Evolutionary conservation across 768 basidiomycete genomes (phyloP).

Genomic region (Rhodotorula sphaerocarpa): DNA sequence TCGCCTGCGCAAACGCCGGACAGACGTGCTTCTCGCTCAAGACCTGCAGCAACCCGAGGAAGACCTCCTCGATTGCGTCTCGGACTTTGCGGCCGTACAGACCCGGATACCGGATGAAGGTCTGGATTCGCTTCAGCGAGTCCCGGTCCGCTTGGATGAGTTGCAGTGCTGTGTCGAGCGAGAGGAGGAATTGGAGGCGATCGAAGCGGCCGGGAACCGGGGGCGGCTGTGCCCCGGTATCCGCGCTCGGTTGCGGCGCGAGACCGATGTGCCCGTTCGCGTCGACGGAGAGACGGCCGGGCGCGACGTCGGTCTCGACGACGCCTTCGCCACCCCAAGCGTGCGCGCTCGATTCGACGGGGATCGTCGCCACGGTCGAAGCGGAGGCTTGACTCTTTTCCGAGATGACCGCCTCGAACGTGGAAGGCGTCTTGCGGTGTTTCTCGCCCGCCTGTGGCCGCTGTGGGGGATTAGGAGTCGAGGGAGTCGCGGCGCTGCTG

Average conservation of each 20-base stretch:
- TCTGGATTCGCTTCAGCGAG: conserved; percentile 81
- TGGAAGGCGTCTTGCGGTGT: neutral
- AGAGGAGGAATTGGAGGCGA: conserved; percentile 70
- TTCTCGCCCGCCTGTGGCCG: too few species aligned
- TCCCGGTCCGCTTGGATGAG: conserved; percentile 90
- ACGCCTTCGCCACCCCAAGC: conserved; percentile 19
- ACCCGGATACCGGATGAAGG: conserved; percentile 78
- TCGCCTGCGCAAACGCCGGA: conserved; percentile 76
- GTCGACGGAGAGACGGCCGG: conserved; percentile 13
- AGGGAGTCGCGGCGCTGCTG: neutral
- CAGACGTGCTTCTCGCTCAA: conserved; percentile 69
- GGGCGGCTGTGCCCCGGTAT: too few species aligned
- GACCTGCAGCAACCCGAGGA: conserved; percentile 70
- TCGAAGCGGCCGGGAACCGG: conserved; percentile 21
- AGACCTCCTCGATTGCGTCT: conserved; percentile 89
- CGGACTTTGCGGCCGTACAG: conserved; percentile 75
- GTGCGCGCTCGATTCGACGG: conserved; percentile 13
- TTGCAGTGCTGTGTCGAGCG: conserved; percentile 80
- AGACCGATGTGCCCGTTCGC: conserved; percentile 5
- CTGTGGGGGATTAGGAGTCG: neutral
- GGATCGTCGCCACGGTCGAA: neutral
- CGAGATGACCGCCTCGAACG: too few species aligned
- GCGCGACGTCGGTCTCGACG: neutral
- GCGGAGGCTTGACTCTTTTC: too few species aligned
- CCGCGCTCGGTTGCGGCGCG: too few species aligned